Conservation (phyloP, 163 green algal species). For the Scenedesmus sp. region DNA sequence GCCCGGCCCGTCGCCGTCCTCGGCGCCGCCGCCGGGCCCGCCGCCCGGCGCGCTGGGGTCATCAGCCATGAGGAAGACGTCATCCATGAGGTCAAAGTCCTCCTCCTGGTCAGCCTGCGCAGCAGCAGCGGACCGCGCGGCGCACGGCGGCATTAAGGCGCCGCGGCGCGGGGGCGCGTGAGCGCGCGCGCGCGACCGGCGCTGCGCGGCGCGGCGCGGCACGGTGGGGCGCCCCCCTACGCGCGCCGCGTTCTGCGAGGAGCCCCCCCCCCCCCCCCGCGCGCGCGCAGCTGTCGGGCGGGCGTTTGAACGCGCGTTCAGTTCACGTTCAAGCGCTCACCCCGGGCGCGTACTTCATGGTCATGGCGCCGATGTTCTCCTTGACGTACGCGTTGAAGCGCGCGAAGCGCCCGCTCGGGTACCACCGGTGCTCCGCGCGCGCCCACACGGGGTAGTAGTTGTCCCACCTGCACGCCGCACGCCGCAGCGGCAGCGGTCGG, state of each 20-base stretch:
- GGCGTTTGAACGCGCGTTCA: too few species aligned
- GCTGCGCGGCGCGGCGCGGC: too few species aligned
- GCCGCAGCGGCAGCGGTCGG: too few species aligned
- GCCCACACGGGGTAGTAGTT: constrained; percentile 32
- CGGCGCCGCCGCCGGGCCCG: not conserved
- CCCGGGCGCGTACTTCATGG: constrained; percentile 33
- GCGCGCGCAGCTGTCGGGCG: too few species aligned
- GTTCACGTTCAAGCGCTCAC: too few species aligned
- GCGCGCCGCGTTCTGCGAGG: too few species aligned
- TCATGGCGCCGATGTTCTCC: constrained; percentile 27
- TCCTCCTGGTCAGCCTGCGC: constrained; percentile 30
- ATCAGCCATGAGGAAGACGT: constrained; percentile 39
- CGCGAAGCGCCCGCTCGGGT: constrained; percentile 25
- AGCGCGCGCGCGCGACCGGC: too few species aligned
- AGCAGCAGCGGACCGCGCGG: too few species aligned
- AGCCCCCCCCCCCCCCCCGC: too few species aligned
- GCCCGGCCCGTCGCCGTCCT: not conserved
- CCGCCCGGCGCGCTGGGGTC: constrained; percentile 9
- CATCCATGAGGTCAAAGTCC: constrained; percentile 38
- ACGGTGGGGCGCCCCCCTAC: too few species aligned
- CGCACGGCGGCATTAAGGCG: too few species aligned
- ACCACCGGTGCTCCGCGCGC: constrained; percentile 38
- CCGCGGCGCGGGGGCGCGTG: too few species aligned
- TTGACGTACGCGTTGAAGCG: constrained; percentile 41
- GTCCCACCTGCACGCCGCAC: constrained; percentile 33